A percentile compares a stretch with the other conserved stretches of the same genome.
Conservation (phyloP, 2,329 filamentous ascomycete genomes). For the Triangularia setosa region DNA sequence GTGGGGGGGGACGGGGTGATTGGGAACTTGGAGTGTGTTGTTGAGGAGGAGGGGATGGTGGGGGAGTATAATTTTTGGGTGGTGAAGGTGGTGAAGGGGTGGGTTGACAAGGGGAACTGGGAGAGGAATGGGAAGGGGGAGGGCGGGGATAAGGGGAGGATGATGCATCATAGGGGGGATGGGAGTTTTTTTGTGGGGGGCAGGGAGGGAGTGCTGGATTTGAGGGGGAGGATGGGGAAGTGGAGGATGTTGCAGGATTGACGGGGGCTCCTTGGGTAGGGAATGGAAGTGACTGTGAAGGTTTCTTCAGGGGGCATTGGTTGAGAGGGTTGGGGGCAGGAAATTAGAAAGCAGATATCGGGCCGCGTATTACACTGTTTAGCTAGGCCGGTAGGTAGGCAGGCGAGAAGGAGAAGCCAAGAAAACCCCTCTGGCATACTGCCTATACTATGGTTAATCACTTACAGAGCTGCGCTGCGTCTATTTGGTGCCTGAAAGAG, state of each 20-base stretch:
- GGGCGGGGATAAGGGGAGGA: neutral
- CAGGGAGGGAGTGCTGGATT: constrained; percentile 4
- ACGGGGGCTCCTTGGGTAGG: too few relatives aligned
- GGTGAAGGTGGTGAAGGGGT: neutral
- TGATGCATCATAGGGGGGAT: neutral
- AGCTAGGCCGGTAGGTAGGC: too few relatives aligned
- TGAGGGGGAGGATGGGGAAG: neutral
- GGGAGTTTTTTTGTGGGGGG: neutral
- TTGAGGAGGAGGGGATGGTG: neutral
- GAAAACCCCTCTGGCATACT: too few relatives aligned
- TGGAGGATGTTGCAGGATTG: neutral
- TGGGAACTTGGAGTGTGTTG: neutral
- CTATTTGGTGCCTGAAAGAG: too few relatives aligned
- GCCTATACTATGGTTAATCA: too few relatives aligned
- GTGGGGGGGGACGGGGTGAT: neutral
- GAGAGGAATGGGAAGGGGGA: neutral
- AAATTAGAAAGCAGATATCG: too few relatives aligned
- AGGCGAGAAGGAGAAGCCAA: too few relatives aligned
- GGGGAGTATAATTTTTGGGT: neutral
- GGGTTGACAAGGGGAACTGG: neutral
- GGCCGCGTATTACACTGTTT: too few relatives aligned
- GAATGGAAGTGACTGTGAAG: too few relatives aligned
- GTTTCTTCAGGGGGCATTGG: too few relatives aligned
- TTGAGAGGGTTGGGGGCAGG: too few relatives aligned
- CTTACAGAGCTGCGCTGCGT: too few relatives aligned